Evolutionary conservation across 805 yeast genomes (phyloP).

Genomic region (Tanozyma kutaoensis): DNA sequence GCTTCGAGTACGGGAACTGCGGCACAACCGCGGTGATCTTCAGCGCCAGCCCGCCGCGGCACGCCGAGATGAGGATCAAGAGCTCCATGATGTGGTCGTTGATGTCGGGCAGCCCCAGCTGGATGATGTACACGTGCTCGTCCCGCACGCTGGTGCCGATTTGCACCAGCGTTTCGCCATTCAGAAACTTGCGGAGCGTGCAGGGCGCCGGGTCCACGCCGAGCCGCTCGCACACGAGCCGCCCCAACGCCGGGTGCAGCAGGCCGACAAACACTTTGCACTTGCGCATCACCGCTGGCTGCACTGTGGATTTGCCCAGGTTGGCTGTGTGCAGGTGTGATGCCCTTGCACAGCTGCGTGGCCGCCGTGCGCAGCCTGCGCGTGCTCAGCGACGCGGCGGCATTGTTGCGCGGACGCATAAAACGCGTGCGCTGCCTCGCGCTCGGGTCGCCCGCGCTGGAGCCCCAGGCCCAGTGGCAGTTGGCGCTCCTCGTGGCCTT

Average conservation of each 20-base stretch:
- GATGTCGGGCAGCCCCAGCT: slow-evolving; percentile 74
- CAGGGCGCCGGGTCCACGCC: slow-evolving; percentile 94
- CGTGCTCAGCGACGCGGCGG: too few relatives aligned
- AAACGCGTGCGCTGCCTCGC: slow-evolving; percentile 50
- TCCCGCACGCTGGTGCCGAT: slow-evolving; percentile 92
- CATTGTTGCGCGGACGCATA: too few relatives aligned
- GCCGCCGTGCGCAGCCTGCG: too few relatives aligned
- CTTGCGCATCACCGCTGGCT: slow-evolving; percentile 58
- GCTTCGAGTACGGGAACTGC: slow-evolving; percentile 90
- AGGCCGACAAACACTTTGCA: slow-evolving; percentile 94
- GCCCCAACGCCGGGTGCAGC: slow-evolving; percentile 92
- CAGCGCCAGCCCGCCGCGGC: slow-evolving; percentile 97
- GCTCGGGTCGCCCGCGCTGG: slow-evolving; percentile 51
- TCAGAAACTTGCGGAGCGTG: slow-evolving; percentile 81
- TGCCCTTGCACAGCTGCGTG: too few relatives aligned
- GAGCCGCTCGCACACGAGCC: slow-evolving; percentile 74
- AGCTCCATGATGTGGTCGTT: slow-evolving; percentile 97
- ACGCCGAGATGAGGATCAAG: slow-evolving; percentile 84
- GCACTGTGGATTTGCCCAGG: not conserved
- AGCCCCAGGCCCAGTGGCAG: slow-evolving; percentile 51
- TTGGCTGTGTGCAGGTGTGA: slow-evolving; percentile 1
- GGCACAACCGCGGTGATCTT: slow-evolving; percentile 96
- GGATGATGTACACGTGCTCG: slow-evolving; percentile 84
- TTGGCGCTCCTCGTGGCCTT: slow-evolving; percentile 42
- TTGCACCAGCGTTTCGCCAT: slow-evolving; percentile 95